Evolutionary conservation across 1,284 basidiomycete genomes (phyloP), one percentile per base, ranked within the genome.

Genomic region (Stygiomarasmius scandens): DNA sequence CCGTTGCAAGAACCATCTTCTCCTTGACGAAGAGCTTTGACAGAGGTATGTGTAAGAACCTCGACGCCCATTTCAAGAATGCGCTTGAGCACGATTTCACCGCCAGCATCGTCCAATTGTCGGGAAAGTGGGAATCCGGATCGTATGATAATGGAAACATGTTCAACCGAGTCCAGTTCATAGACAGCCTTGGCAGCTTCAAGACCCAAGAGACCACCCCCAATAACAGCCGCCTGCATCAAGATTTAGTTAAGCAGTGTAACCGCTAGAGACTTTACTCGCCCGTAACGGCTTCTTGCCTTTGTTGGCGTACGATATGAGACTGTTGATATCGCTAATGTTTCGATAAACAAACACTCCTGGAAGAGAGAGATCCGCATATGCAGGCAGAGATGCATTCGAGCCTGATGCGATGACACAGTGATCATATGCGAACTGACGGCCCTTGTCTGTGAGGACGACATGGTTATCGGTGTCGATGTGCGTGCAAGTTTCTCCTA

Each of bases 281-380:
- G 20, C 73, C 72, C 32, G 74, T 79, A 24, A 85, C 74, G 4
- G 71, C 67, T 4, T 73, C 71, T 46, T 69, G 25, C 24, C 32
- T 29, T 22, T 65, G 46, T 81, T 75, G 11, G 83, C 78, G 66
- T 84, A 89, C n/a, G 70, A 65, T 44, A 89, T 78, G 58, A 90
- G 84, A 4, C 69, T 73, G 56, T 89, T 81, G 47, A 90, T 73
- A 65, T 90, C 88, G 23, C 83, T 73, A 56, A 92, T 84, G 61
- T 84, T 90, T 41, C 90, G 82, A 66, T 92, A 92, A 0, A 89
- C 87, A 56, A 91, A 92, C 1, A 89, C 75, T 4, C 90, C 79
- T 65, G 74, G 66, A 11, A 67, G 72, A n/a, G 67, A 71, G 44
- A 73, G 67, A 3, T 81, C 74, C 36, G 84, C 73, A 64, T 88